These are phyloP conservation scores for Candida labiduridarum DNA, from an alignment of 1,139 yeast genomes.

Conservation along the genomic window DNA sequence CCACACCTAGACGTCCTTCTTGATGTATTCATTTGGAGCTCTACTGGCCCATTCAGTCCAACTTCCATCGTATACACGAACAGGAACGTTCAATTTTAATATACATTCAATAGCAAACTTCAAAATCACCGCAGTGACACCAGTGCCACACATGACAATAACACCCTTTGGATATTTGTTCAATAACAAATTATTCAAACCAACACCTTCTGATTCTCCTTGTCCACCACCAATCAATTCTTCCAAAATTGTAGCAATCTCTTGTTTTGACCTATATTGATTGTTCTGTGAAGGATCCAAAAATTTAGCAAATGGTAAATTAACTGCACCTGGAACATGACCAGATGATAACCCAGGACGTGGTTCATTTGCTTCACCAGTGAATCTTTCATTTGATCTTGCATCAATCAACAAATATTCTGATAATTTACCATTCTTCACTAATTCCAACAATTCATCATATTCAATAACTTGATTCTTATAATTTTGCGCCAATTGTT, in stretches of 20 bases:
- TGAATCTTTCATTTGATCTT: slow-evolving; percentile 72
- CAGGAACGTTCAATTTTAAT: slow-evolving; percentile 12
- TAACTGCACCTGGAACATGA: slow-evolving; percentile 79
- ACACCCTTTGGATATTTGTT: slow-evolving; percentile 51
- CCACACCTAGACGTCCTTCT: no score
- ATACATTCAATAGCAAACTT: slow-evolving; percentile 50
- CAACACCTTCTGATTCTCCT: slow-evolving; percentile 30
- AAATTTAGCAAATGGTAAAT: slow-evolving; percentile 73
- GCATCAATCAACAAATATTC: slow-evolving; percentile 75
- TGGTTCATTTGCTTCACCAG: slow-evolving; percentile 85
- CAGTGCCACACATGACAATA: slow-evolving; percentile 92
- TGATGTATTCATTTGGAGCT: no score
- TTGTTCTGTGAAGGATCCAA: slow-evolving; percentile 44
- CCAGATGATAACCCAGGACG: slow-evolving; percentile 87
- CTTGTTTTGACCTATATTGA: slow-evolving; percentile 50
- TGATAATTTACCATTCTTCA: slow-evolving; percentile 45
- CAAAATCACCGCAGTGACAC: slow-evolving; percentile 88
- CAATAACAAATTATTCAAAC: slow-evolving; percentile 11
- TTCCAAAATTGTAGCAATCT: slow-evolving; percentile 47
- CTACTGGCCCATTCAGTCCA: slow-evolving; percentile 71
- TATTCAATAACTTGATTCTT: slow-evolving; percentile 57
- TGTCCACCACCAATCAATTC: slow-evolving; percentile 28
- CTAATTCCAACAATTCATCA: slow-evolving; percentile 64
- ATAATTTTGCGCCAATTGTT: slow-evolving; percentile 31
- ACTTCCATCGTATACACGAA: slow-evolving; percentile 63